A percentile compares a stretch with the other conserved stretches of the same genome.
These are phyloP conservation scores for Alternaria angustiovoidea DNA, from an alignment of 2,329 filamentous ascomycete genomes.

Conservation along the genomic window DNA sequence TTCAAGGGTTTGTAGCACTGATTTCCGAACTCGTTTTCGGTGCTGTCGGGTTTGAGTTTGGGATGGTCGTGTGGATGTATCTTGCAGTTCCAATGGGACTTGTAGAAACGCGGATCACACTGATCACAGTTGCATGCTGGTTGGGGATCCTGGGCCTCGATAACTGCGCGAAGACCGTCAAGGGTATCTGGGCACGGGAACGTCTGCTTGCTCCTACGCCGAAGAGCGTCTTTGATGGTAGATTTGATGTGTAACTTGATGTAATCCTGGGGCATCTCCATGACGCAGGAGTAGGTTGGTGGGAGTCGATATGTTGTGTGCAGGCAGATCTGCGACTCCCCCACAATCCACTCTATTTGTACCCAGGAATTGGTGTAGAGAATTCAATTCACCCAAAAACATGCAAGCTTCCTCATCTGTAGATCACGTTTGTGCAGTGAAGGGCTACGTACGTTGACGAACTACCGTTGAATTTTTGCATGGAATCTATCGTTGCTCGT, in stretches of 20 bases:
- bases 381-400: background rate
- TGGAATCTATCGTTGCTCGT: background rate
- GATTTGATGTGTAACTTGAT: background rate
- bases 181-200: background rate
- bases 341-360: background rate
- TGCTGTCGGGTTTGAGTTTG: slow-evolving; percentile 4
- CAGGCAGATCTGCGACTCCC: background rate
- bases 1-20: background rate
- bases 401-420: background rate
- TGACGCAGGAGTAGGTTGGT: background rate
- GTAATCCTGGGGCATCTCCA: background rate
- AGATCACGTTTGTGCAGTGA: background rate
- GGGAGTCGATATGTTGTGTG: background rate
- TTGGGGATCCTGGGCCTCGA: background rate
- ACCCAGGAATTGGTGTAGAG: background rate
- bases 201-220: background rate
- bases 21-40: slow-evolving; percentile 8
- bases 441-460: background rate
- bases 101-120: background rate
- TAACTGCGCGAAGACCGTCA: background rate
- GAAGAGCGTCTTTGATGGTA: background rate
- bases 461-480: background rate
- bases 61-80: background rate
- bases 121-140: background rate
- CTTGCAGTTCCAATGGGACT: background rate